These are phyloP conservation scores for Exophiala calicioides DNA, from an alignment of 2,329 filamentous ascomycete species.

Conservation along the genomic window DNA sequence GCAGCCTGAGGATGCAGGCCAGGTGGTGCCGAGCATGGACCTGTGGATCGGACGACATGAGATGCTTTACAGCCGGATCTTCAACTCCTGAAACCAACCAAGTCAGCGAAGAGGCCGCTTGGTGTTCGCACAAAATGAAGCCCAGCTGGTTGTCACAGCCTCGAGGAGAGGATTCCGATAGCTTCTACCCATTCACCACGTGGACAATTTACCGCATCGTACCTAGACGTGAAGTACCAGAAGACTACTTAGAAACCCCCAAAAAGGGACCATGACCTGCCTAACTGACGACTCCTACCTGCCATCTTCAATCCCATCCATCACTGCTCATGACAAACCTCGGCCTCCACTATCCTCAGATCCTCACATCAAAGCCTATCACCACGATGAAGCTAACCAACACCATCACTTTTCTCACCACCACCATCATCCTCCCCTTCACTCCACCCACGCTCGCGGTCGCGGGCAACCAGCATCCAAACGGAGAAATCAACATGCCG, in stretches of 20 bases:
- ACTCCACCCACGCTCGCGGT: conserved; percentile 1
- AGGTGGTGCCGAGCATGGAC: conserved; percentile 63
- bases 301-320: no score
- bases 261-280: no score
- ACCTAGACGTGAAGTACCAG: no score
- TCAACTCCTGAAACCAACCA: conserved; percentile 66
- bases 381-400: background rate
- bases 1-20: conserved; percentile 57
- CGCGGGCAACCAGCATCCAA: conserved; percentile 1
- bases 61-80: conserved; percentile 66
- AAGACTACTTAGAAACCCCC: no score
- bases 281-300: no score
- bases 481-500: background rate
- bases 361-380: background rate
- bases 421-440: background rate
- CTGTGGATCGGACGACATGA: conserved; percentile 67
- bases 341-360: no score
- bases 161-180: no score
- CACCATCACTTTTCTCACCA: background rate
- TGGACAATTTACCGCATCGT: no score
- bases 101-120: background rate
- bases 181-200: no score
- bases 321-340: no score
- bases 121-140: no score
- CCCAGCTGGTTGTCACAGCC: no score